These are phyloP conservation scores for Rhodomyrtus psidioides DNA, from an alignment of 441 rosid genomes.

Conservation along the genomic window DNA sequence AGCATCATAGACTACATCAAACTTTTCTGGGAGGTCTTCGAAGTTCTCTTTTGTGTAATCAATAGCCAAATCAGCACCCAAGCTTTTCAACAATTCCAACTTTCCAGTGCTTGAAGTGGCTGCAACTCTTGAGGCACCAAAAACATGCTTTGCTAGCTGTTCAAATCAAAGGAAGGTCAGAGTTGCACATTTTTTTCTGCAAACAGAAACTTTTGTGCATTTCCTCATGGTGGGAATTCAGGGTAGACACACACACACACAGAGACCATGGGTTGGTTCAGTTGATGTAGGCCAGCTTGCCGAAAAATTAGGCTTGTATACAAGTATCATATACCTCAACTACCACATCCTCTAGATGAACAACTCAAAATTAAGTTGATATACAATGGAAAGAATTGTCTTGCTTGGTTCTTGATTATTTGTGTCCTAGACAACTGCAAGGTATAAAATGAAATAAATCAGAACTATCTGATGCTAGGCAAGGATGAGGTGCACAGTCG, in stretches of 20 bases:
- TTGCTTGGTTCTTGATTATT: not conserved
- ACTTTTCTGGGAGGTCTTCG: constrained; percentile 73
- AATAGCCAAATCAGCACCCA: constrained; percentile 82
- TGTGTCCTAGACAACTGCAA: not conserved
- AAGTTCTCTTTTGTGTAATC: constrained; percentile 81
- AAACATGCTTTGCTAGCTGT: constrained; percentile 84
- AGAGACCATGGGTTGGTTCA: not conserved
- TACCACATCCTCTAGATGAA: not conserved
- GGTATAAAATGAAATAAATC: not conserved
- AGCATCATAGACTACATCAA: constrained; percentile 77
- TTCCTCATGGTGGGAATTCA: not conserved
- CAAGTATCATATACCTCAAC: not conserved
- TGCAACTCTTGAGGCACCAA: constrained; percentile 78
- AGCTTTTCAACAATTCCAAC: constrained; percentile 57
- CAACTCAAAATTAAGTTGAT: not conserved
- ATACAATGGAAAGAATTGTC: not conserved
- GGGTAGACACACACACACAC: not conserved
- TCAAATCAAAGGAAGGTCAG: not conserved
- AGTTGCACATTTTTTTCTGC: not conserved
- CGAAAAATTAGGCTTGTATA: not conserved
- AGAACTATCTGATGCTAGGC: not conserved
- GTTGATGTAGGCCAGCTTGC: not conserved
- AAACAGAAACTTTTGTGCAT: not conserved
- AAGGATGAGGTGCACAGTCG: not conserved
- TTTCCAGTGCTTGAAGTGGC: constrained; percentile 79